Evolutionary conservation across 1,139 yeast species (phyloP).

Genomic region (Scheffersomyces illinoinensis): DNA sequence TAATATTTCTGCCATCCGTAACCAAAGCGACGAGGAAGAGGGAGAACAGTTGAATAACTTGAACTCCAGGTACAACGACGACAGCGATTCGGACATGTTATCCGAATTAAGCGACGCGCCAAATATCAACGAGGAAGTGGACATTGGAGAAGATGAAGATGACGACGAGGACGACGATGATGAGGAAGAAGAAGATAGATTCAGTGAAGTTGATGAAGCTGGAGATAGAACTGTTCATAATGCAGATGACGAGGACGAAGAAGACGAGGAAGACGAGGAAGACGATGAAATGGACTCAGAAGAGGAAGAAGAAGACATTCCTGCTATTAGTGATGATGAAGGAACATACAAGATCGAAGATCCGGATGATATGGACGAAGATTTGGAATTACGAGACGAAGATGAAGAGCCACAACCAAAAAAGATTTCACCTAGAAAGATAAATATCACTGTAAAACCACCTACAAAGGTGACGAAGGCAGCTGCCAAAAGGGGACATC

Average conservation of each 20-base stretch:
- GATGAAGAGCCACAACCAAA: conserved; percentile 15
- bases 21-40: conserved; percentile 8
- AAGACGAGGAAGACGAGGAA: conserved; percentile 25
- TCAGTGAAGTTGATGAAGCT: conserved; percentile 11
- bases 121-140: conserved; percentile 9
- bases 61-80: conserved; percentile 1
- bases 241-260: conserved; percentile 18
- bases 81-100: neutral
- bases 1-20: neutral
- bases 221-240: conserved; percentile 21
- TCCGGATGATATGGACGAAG: conserved; percentile 44
- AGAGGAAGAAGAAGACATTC: conserved; percentile 10
- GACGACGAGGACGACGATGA: conserved; percentile 20
- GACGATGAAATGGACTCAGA: conserved; percentile 19
- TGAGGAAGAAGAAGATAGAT: conserved; percentile 16
- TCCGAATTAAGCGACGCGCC: neutral
- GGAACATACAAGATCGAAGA: conserved; percentile 38
- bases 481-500: conserved; percentile 2
- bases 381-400: conserved; percentile 32
- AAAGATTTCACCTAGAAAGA: conserved; percentile 6
- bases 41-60: conserved; percentile 8
- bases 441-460: conserved; percentile 12
- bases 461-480: neutral
- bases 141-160: conserved; percentile 16
- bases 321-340: conserved; percentile 30